Evolutionary conservation across 202 grass and related monocot genomes (phyloP), one percentile per base, ranked within the genome.

Genomic region (Bolboschoenoplectus hybrid): DNA sequence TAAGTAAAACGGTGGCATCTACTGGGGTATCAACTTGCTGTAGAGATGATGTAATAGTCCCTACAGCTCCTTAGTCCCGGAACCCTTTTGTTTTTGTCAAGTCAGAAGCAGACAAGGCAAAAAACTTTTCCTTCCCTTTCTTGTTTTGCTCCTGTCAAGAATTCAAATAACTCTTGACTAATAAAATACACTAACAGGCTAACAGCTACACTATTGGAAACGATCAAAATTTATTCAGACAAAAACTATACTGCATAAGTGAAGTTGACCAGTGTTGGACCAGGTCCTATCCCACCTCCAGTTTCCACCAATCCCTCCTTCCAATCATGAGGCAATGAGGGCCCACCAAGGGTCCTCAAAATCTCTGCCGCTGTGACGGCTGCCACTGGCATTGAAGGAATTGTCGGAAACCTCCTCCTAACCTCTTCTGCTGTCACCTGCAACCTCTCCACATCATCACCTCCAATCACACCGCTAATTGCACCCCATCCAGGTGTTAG

Each of bases 321-420:
- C 95, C 93, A 98, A 10, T 91, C 84, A 11, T 39, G 3, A 7
- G 90, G 95, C 9, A 95, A 32, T 4, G 81, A 32, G 5, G 93
- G 90, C 13, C 95, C 93, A 13, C 84, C 84, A 11, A 98, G 86
- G 56, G 69, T 95, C 38, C 81, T 66, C 11, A 98, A 58, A 75
- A 98, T 98, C 41, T 87, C 71, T 11, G 20, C 8, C 0, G 93
- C 93, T 40, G 91, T 91, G 46, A 57, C 60, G 14, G 86, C 90
- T 1, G 95, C 66, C 41, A 98, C 87, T 20, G 95, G 95, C 93
- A 98, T 95, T n/a, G 95, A 98, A 2, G 95, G 91, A 86, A 98
- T 92, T 16, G 32, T 87, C 12, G 85, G 95, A 10, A 98, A 93
- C 79, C 93, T 87, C 82, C 90, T 73, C 73, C n/a, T 87, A 17